Conservation (phyloP, 1,139 yeast species). For the Hansenula lynferdii region DNA sequence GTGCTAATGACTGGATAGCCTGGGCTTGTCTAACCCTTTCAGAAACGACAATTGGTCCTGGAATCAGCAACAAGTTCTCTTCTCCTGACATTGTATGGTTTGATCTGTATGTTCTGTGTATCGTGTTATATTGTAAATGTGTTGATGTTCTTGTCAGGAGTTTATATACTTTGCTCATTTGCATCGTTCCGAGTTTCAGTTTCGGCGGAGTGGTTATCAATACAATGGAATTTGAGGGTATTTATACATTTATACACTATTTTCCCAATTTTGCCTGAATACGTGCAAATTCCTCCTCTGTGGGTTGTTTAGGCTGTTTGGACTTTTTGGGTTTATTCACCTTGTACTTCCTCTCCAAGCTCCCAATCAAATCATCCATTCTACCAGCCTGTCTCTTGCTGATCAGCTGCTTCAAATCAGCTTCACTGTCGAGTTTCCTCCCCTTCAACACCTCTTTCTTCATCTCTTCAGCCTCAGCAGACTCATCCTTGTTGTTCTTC, state of each 20-base stretch:
- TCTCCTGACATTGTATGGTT: conserved; percentile 11
- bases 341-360: conserved; percentile 42
- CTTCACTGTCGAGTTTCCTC: conserved; percentile 28
- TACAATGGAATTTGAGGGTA: no score
- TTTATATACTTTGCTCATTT: no score
- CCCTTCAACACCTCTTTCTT: conserved; percentile 42
- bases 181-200: no score
- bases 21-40: conserved; percentile 77
- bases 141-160: not conserved
- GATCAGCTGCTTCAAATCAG: conserved; percentile 48
- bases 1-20: conserved; percentile 84
- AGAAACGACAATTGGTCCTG: conserved; percentile 92
- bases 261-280: no score
- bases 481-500: conserved; percentile 51
- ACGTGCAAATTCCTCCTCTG: no score
- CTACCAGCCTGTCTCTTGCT: conserved; percentile 35
- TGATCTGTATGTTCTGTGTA: not conserved
- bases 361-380: conserved; percentile 43
- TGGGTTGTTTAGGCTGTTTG: conserved; percentile 23
- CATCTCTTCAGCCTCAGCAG: conserved; percentile 62
- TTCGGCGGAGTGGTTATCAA: no score
- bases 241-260: no score
- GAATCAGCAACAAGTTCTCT: conserved; percentile 55
- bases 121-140: no score
- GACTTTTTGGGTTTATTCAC: conserved; percentile 26